Base-by-base conservation (phyloP, 1,139 yeast genomes). In the Suhomyces taliae region DNA sequence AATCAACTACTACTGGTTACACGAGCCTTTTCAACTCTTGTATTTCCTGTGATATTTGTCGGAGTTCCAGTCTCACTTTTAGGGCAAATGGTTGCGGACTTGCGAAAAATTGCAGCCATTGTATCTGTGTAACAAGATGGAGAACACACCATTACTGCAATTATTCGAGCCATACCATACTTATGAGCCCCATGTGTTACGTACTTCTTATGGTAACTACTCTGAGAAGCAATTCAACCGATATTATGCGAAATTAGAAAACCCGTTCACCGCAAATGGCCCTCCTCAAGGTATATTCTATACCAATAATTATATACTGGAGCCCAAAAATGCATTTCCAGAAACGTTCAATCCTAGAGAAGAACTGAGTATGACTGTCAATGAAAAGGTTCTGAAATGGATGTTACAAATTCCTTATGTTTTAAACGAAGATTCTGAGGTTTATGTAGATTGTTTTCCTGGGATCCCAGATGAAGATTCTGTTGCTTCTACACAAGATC, bases 331-430 rank as follows among this genome's bases (percentile, higher is more conserved):
- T 8, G 11, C 37, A 11, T 41, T 45, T 33, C 52, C 51, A 4
- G 35, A 39, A 2, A 26, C 29, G 10, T 83, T 85, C 57, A 74
- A 83, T 50, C 90, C 91, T 6, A 69, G 87, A 54, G 65, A 65
- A 32, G 80, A 81, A 1, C 66, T 74, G 9, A 82, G 79, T 58
- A 85, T 85, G 89, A 72, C 79, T 1, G 77, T 73, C 45, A 68
- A 64, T 40, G 91, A 85, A 54, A 85, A 85, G 57, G 86, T 86
- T 0, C 69, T 70, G 37, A 66, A 62, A 7, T 86, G 93, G 95
- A 74, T 86, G 34, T 64, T 67, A 6, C 68, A 70, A 19, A 73
- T 85, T 3, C 90, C 90, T 0, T 62, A 74, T 29, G 65, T 59
- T 32, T 61, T 46, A 35, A 55, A 55, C 43, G 50, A 56, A 10